Conservation (phyloP, 371 early-diverging fungal species). For the Rhizomucor pusillus region DNA sequence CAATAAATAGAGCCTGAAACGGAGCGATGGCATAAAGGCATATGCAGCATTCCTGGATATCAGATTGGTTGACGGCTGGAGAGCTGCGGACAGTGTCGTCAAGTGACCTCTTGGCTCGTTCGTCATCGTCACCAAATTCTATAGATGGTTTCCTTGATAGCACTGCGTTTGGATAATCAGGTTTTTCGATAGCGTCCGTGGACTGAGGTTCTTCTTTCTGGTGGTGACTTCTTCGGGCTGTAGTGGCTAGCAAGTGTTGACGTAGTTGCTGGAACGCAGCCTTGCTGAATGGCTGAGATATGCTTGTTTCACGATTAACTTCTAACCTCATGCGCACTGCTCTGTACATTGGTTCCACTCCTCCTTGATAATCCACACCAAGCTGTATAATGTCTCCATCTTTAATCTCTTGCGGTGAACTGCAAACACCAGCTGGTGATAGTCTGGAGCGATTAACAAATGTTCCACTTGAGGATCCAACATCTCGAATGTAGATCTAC, state of each 20-base stretch:
- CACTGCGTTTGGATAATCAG: not conserved
- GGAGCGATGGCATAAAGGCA: constrained; percentile 91
- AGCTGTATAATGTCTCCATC: constrained; percentile 88
- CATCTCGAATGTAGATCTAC: constrained; percentile 80
- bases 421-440: constrained; percentile 72
- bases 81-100: not conserved
- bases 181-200: not conserved
- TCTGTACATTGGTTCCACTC: constrained; percentile 72
- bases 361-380: constrained; percentile 90
- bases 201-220: not conserved
- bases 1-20: constrained; percentile 93
- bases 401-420: constrained; percentile 67
- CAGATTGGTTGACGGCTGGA: constrained; percentile 5
- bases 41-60: constrained; percentile 91
- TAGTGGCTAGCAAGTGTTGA: constrained; percentile 12
- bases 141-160: not conserved
- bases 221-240: not conserved
- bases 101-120: not conserved
- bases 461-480: constrained; percentile 86
- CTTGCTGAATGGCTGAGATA: constrained; percentile 20
- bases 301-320: constrained; percentile 58
- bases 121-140: not conserved
- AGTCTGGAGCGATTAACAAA: constrained; percentile 86
- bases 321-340: constrained; percentile 84
- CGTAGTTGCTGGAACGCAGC: constrained; percentile 25